These are phyloP conservation scores for Epichloe amarillans DNA, from an alignment of 2,329 filamentous ascomycete genomes.

Conservation along the genomic window DNA sequence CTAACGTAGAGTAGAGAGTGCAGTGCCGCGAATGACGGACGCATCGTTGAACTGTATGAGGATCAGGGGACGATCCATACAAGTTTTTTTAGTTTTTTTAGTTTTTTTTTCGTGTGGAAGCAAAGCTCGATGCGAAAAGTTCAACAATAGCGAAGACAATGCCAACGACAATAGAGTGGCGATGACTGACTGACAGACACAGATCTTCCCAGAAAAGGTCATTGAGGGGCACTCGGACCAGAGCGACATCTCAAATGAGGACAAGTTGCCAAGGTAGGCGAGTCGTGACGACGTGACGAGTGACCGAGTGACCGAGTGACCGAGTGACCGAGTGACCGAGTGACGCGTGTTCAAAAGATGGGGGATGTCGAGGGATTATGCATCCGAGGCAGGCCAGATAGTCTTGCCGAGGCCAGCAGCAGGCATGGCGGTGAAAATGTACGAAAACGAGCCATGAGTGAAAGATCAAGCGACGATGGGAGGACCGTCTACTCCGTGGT, in stretches of 20 bases:
- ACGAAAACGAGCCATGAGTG: not conserved
- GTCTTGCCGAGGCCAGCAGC: not conserved
- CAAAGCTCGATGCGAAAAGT: not conserved
- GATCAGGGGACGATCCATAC: not conserved
- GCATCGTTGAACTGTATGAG: no score
- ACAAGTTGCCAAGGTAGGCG: not conserved
- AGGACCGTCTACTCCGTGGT: no score
- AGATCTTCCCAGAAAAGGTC: not conserved
- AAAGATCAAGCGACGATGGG: not conserved
- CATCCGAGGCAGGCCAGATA: not conserved
- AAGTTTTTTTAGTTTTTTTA: no score
- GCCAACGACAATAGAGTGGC: constrained; percentile 1
- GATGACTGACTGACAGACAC: not conserved
- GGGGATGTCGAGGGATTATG: not conserved
- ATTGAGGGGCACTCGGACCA: not conserved
- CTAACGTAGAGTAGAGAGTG: not conserved
- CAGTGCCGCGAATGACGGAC: no score
- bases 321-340: no score
- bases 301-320: no score
- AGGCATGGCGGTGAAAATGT: not conserved
- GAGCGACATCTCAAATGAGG: not conserved
- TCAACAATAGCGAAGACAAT: constrained; percentile 5
- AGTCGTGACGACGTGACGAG: no score
- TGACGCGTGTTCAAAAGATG: no score
- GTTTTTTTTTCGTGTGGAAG: not conserved